phyloP scores from a whole-genome alignment of 1,284 basidiomycete species.

The Ustilago xerochloae region DNA sequence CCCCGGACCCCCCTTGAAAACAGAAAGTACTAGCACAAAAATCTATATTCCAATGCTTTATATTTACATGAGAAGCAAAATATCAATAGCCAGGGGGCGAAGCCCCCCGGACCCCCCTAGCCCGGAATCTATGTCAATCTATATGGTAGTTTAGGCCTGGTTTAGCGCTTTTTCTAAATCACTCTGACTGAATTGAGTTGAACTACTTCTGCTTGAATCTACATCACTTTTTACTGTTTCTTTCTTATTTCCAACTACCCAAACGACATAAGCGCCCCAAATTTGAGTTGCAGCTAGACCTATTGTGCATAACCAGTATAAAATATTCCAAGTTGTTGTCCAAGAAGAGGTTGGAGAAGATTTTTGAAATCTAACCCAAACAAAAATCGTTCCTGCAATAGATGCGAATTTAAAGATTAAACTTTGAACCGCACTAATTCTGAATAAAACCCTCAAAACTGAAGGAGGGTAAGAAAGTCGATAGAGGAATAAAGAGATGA shows the following conservation, averaged over 20 bases:
- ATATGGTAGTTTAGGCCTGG: too few relatives aligned
- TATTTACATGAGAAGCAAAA: too few relatives aligned
- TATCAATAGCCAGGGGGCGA: too few relatives aligned
- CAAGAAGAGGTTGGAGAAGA: too few relatives aligned
- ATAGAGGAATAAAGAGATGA: conserved; percentile 43
- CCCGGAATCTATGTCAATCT: too few relatives aligned
- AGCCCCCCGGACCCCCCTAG: too few relatives aligned
- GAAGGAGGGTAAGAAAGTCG: conserved; percentile 14
- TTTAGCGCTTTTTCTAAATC: too few relatives aligned
- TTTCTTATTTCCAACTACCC: conserved; percentile 34
- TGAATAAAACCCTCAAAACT: conserved; percentile 14
- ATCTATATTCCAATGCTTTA: too few relatives aligned
- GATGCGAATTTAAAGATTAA: conserved; percentile 42
- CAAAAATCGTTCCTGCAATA: conserved; percentile 24
- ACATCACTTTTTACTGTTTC: conserved; percentile 31
- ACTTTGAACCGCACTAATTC: conserved; percentile 32
- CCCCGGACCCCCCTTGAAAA: too few relatives aligned
- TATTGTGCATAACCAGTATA: conserved; percentile 35
- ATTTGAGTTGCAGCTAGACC: conserved; percentile 34
- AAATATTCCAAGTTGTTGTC: conserved; percentile 22
- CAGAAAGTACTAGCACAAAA: too few relatives aligned
- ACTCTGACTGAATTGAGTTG: background rate
- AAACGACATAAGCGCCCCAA: conserved; percentile 40
- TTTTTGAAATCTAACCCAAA: conserved; percentile 36
- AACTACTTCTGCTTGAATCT: background rate